Base-by-base conservation (phyloP, 225 moss, liverwort and hornwort species). In the Antitrichia curtipendula region DNA sequence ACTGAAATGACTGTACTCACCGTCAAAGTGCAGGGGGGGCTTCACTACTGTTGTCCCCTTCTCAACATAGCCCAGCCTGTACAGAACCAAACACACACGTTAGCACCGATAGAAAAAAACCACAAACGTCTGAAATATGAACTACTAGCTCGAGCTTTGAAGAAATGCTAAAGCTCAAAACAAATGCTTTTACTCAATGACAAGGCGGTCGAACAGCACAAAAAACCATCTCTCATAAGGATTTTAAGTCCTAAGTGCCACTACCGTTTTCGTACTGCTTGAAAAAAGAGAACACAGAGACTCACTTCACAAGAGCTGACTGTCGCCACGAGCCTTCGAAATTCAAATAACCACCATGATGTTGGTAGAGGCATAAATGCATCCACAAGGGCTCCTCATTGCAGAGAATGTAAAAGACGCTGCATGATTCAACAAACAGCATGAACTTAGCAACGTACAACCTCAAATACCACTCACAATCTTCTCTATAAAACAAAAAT, bases 351-450 rank as follows among this genome's bases (percentile, higher is more conserved):
- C 99, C 96, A 32, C 95, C 93, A 72, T 66, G 89, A 85, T 97
- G 93, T 87, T 93, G 92, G 73, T 96, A 91, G 75, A 99, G 88
- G 77, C 95, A 99, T 43, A 97, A 82, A 84, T 96, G 94, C 99
- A 99, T 99, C 99, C 96, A 99, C 75, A 99, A 84, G 78, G 97
- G 97, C 89, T 99, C 99, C 91, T 99, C 99, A 36, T 96, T 95
- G 93, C 97, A 99, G 73, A 99, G 72, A 79, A 97, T 92, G 85
- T 97, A 96, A 85, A 97, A 95, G 82, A 99, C 94, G 72, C 99
- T 99, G 95, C 34, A 87, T 32, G 22, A 74, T 74, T 65, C 70
- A 82, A 61, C 56, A 69, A 76, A 76, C 81, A 62, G 47, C 36
- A 89, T 85, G 47, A 65, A 31, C 68, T 86, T 40, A 68, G 58